A percentile compares a stretch with the other conserved stretches of the same genome.
These are phyloP conservation scores for Strobilomyces echinocephalus DNA, from an alignment of 768 basidiomycete species.

Conservation along the genomic window DNA sequence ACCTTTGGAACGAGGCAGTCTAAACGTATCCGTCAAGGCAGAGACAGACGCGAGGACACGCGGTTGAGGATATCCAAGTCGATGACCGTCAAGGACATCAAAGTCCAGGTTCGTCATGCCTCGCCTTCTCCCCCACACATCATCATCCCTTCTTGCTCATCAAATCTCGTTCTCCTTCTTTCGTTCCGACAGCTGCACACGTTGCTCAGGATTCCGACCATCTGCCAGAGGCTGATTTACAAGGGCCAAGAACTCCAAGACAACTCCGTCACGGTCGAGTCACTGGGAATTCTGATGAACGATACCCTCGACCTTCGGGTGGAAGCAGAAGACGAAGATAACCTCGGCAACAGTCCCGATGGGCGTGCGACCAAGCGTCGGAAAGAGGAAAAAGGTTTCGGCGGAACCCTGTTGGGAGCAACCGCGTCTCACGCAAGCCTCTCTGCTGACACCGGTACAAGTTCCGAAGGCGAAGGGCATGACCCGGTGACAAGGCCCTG, in stretches of 20 bases:
- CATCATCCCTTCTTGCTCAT: background rate
- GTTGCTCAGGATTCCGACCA: conserved; percentile 62
- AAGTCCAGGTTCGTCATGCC: conserved; percentile 51
- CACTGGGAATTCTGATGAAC: conserved; percentile 55
- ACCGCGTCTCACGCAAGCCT: conserved; percentile 27
- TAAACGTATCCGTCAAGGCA: conserved; percentile 58
- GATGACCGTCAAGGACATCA: conserved; percentile 75
- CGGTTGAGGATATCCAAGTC: conserved; percentile 55
- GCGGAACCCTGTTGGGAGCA: conserved; percentile 64
- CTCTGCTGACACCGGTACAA: conserved; percentile 30
- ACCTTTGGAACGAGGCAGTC: conserved; percentile 55
- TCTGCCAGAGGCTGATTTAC: conserved; percentile 69
- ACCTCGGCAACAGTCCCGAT: conserved; percentile 47
- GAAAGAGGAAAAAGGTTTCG: conserved; percentile 63
- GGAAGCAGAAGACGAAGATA: conserved; percentile 56
- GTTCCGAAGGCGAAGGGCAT: conserved; percentile 30
- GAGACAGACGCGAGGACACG: conserved; percentile 46
- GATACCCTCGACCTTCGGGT: conserved; percentile 65
- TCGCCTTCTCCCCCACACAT: no score
- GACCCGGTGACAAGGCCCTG: conserved; percentile 41
- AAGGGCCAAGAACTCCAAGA: conserved; percentile 60
- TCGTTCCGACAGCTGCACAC: conserved; percentile 50
- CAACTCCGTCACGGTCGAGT: conserved; percentile 46
- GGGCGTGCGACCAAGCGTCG: conserved; percentile 38
- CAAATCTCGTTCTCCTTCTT: background rate